phyloP scores from a whole-genome alignment of 768 basidiomycete species.

The Rickenella mellea region DNA sequence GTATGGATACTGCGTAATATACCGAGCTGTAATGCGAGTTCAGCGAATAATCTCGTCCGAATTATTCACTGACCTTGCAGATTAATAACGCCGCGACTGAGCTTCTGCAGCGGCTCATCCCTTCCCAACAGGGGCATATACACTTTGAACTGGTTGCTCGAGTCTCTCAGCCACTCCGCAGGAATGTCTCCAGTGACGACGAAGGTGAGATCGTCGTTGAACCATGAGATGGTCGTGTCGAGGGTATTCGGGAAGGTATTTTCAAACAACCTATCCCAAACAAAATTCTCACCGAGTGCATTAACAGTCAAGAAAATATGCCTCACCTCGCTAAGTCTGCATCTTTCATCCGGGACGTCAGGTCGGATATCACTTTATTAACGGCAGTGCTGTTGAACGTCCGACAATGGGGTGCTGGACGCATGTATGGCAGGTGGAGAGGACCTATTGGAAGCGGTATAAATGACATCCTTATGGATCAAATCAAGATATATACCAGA shows the following conservation, averaged over 20 bases:
- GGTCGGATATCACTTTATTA: neutral
- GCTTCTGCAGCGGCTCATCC: neutral
- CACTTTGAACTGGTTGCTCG: neutral
- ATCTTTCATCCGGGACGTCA: neutral
- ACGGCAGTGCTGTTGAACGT: neutral
- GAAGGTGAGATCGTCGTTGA: neutral
- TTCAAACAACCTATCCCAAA: neutral
- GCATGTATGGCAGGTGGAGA: neutral
- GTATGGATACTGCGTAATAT: neutral
- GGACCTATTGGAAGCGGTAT: too few species aligned
- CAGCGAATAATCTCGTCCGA: neutral
- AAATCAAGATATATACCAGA: too few species aligned
- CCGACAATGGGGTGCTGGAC: neutral
- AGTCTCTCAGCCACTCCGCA: neutral
- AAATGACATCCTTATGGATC: too few species aligned
- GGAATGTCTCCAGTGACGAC: conserved; percentile 1
- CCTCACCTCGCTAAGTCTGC: neutral
- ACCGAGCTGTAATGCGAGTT: neutral
- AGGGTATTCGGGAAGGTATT: conserved; percentile 1
- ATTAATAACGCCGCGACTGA: neutral
- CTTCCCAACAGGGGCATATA: neutral
- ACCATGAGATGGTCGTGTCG: neutral
- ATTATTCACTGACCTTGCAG: neutral
- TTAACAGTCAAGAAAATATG: too few species aligned
- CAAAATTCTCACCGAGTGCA: neutral